These are phyloP conservation scores for Fraxinus dipetala DNA, from an alignment of 305 asterid species.

Conservation along the genomic window DNA sequence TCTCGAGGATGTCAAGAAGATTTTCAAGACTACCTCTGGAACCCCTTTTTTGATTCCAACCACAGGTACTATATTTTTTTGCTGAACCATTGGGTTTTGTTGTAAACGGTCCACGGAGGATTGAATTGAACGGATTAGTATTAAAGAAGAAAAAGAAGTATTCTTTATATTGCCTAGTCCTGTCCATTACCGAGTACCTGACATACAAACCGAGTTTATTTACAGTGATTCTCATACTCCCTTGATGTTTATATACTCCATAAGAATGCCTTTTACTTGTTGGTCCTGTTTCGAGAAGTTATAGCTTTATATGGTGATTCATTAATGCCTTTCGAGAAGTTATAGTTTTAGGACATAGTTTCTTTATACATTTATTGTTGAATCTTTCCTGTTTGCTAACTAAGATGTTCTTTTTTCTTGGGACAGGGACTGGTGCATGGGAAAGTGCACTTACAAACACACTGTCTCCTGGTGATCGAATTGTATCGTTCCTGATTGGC, in stretches of 20 bases:
- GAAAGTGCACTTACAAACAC: conserved; percentile 99
- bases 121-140: neutral
- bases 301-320: neutral
- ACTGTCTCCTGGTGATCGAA: conserved; percentile 86
- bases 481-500: conserved; percentile 79
- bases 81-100: neutral
- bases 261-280: neutral
- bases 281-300: neutral
- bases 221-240: neutral
- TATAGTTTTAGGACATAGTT: conserved; percentile 2
- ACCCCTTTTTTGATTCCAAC: conserved; percentile 93
- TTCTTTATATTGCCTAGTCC: neutral
- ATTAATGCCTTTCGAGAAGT: neutral
- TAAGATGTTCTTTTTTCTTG: conserved; percentile 5
- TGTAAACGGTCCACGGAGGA: neutral
- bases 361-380: neutral
- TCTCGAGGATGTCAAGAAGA: conserved; percentile 87
- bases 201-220: neutral
- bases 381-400: conserved; percentile 2
- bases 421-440: conserved; percentile 98
- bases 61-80: conserved; percentile 53
- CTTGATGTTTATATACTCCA: neutral
- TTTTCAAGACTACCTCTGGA: conserved; percentile 89
- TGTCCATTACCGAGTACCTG: neutral
- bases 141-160: neutral